Conservation (phyloP, 495 filamentous ascomycete species). For the Trypethelium eluteriae region DNA sequence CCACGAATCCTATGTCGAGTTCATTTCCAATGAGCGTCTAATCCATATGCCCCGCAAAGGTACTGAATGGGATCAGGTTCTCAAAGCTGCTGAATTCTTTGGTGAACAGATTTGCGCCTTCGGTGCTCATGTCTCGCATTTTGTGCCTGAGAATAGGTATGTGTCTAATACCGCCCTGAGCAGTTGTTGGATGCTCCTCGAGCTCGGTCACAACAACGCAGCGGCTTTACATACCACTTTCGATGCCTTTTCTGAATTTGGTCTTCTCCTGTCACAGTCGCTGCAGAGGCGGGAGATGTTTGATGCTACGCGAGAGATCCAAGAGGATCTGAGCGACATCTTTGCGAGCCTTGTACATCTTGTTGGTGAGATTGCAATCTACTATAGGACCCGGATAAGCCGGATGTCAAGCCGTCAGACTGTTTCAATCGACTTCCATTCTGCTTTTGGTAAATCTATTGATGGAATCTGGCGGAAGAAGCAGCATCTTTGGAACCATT, state of each 20-base stretch:
- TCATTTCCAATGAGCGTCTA: not conserved
- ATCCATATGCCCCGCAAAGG: slow-evolving; percentile 4
- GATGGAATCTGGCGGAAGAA: slow-evolving; percentile 6
- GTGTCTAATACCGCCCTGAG: not conserved
- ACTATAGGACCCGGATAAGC: not conserved
- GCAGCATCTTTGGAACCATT: slow-evolving; percentile 1
- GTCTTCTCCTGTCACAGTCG: not conserved
- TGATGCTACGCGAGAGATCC: slow-evolving; percentile 4
- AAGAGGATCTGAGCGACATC: not conserved
- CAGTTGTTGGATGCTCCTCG: not conserved
- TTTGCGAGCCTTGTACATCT: not conserved
- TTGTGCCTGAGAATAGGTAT: not conserved
- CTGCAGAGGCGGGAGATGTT: not conserved
- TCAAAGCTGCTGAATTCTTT: slow-evolving; percentile 3
- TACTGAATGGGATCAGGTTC: not conserved
- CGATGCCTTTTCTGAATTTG: not conserved
- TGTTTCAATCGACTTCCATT: not conserved
- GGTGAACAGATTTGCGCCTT: slow-evolving; percentile 4
- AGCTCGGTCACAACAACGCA: slow-evolving; percentile 8
- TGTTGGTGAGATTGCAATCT: not conserved
- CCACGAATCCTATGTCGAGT: not conserved
- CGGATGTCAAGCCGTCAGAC: not conserved
- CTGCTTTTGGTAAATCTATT: not conserved
- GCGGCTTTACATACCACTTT: not conserved
- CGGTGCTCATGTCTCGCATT: not conserved